Conservation (phyloP, 2,329 filamentous ascomycete genomes). For the Amphichorda felina region DNA sequence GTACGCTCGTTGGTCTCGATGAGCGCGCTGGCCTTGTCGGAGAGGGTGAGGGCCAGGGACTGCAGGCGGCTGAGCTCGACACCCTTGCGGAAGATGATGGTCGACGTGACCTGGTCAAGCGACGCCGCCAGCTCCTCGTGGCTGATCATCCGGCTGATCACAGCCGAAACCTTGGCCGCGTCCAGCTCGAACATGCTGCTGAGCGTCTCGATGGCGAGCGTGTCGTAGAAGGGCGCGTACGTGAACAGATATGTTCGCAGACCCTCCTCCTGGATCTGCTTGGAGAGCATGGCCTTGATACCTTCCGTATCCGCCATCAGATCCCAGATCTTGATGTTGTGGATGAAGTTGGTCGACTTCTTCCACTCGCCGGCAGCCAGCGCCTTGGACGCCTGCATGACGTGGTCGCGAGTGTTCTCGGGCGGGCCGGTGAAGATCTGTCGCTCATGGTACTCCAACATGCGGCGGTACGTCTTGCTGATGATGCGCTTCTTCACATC, state of each 20-base stretch:
- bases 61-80: slow-evolving; percentile 95
- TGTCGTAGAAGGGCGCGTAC: slow-evolving; percentile 98
- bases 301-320: slow-evolving; percentile 85
- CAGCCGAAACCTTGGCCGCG: slow-evolving; percentile 79
- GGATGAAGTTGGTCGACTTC: slow-evolving; percentile 86
- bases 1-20: slow-evolving; percentile 98
- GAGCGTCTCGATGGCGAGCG: slow-evolving; percentile 74
- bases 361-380: slow-evolving; percentile 97
- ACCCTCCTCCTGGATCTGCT: slow-evolving; percentile 97
- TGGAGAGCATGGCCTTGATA: slow-evolving; percentile 94
- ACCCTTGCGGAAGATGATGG: slow-evolving; percentile 98
- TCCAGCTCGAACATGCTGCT: slow-evolving; percentile 93
- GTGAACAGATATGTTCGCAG: slow-evolving; percentile 98
- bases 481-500: slow-evolving; percentile 97
- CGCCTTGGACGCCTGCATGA: slow-evolving; percentile 98
- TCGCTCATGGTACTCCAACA: slow-evolving; percentile 98
- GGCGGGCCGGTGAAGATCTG: slow-evolving; percentile 98
- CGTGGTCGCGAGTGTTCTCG: slow-evolving; percentile 97
- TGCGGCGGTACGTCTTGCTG: slow-evolving; percentile 97
- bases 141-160: slow-evolving; percentile 98
- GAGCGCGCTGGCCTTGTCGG: slow-evolving; percentile 90
- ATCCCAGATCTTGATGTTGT: slow-evolving; percentile 99
- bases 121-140: slow-evolving; percentile 96
- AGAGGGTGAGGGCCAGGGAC: slow-evolving; percentile 84
- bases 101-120: slow-evolving; percentile 93